A percentile compares a stretch with the other conserved stretches of the same genome.
Conservation (phyloP, 176 grass and related monocot species). For the Oryza longistaminata region DNA sequence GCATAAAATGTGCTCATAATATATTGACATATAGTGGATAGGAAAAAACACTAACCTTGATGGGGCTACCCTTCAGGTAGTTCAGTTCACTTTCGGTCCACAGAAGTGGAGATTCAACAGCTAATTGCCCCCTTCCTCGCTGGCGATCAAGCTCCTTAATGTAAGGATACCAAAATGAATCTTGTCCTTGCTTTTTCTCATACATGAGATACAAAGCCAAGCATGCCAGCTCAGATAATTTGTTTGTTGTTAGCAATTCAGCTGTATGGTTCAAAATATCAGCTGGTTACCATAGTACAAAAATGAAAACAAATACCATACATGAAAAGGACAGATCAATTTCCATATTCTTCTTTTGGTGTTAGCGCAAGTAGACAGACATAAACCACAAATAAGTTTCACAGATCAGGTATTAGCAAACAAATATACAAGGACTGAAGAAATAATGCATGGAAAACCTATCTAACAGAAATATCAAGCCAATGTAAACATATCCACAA, state of each 20-base stretch:
- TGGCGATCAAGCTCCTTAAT: slow-evolving; percentile 95
- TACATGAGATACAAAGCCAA: slow-evolving; percentile 99
- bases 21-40: slow-evolving; percentile 25
- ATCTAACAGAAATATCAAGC: slow-evolving; percentile 27
- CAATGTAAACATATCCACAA: slow-evolving; percentile 3
- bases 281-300: slow-evolving; percentile 18
- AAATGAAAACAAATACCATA: neutral
- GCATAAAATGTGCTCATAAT: neutral
- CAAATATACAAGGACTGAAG: slow-evolving; percentile 3
- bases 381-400: slow-evolving; percentile 18
- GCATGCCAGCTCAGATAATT: slow-evolving; percentile 96
- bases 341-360: slow-evolving; percentile 28
- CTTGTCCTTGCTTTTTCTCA: slow-evolving; percentile 97
- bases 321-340: slow-evolving; percentile 5
- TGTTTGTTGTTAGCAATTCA: slow-evolving; percentile 95
- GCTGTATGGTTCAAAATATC: slow-evolving; percentile 53
- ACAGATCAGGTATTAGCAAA: neutral
- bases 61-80: slow-evolving; percentile 84
- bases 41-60: slow-evolving; percentile 51
- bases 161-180: slow-evolving; percentile 92
- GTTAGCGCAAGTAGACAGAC: slow-evolving; percentile 1
- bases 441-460: neutral
- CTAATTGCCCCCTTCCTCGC: slow-evolving; percentile 90
- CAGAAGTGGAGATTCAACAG: slow-evolving; percentile 91
- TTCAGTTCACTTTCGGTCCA: slow-evolving; percentile 89